phyloP scores from a whole-genome alignment of 148 eudicot genomes.

The Gaultheria prostrata region DNA sequence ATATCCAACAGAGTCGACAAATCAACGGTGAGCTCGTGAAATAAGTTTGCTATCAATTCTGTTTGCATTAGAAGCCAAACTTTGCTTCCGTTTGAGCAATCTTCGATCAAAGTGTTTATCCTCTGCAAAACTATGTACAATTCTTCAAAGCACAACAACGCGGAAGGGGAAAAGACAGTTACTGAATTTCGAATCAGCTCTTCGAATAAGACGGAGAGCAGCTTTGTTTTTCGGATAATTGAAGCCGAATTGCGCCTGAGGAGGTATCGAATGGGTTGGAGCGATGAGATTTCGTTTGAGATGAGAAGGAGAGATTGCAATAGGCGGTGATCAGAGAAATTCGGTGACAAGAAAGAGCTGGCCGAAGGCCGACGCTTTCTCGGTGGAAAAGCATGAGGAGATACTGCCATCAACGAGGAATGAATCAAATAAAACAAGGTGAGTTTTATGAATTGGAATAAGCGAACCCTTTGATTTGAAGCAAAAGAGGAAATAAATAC shows the following conservation, averaged over 20 bases:
- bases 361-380: slow-evolving; percentile 52
- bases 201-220: slow-evolving; percentile 50
- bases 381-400: slow-evolving; percentile 48
- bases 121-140: slow-evolving; percentile 65
- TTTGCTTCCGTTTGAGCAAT: slow-evolving; percentile 61
- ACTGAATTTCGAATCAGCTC: slow-evolving; percentile 37
- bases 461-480: no score
- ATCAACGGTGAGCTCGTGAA: slow-evolving; percentile 61
- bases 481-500: no score
- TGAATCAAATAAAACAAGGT: background rate
- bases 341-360: slow-evolving; percentile 48
- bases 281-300: slow-evolving; percentile 45
- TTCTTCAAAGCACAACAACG: slow-evolving; percentile 66
- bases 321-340: slow-evolving; percentile 35
- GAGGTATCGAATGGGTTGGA: slow-evolving; percentile 37
- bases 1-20: slow-evolving; percentile 73
- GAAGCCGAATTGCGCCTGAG: slow-evolving; percentile 40
- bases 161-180: slow-evolving; percentile 33
- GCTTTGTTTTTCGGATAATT: slow-evolving; percentile 44
- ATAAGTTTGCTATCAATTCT: slow-evolving; percentile 39
- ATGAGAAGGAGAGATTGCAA: slow-evolving; percentile 42
- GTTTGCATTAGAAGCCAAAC: slow-evolving; percentile 68
- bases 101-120: slow-evolving; percentile 54
- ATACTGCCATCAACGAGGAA: slow-evolving; percentile 45
- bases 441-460: background rate